Conservation (phyloP, 2,329 filamentous ascomycete species). For the Colletotrichum sp. region DNA sequence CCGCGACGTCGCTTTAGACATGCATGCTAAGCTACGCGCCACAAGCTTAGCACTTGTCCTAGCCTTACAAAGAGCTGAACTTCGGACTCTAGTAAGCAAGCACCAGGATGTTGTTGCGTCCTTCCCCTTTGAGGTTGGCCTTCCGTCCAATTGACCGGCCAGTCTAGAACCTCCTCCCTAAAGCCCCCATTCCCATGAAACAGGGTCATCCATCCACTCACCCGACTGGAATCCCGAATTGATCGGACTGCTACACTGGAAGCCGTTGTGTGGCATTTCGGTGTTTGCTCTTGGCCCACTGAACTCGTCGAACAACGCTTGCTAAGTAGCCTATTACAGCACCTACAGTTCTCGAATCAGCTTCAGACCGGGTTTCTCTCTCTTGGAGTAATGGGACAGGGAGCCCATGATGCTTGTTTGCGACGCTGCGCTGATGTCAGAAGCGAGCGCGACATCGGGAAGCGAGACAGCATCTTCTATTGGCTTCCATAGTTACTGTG, state of each 20-base stretch:
- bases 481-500: background rate
- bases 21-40: background rate
- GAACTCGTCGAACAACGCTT: accelerated
- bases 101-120: background rate
- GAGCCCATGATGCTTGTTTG: background rate
- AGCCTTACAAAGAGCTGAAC: background rate
- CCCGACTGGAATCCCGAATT: background rate
- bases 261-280: background rate
- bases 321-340: background rate
- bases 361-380: background rate
- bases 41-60: background rate
- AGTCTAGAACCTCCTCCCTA: background rate
- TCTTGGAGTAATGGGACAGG: background rate
- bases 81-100: background rate
- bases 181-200: background rate
- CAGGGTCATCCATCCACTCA: background rate
- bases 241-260: background rate
- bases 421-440: background rate
- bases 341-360: background rate
- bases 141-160: background rate
- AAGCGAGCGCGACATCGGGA: background rate
- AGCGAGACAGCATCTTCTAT: background rate
- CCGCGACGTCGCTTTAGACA: background rate
- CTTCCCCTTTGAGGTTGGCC: background rate
- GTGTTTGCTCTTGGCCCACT: background rate